These are phyloP conservation scores for Spiromastix sp. DNA, from an alignment of 2,329 filamentous ascomycete genomes.

Conservation along the genomic window DNA sequence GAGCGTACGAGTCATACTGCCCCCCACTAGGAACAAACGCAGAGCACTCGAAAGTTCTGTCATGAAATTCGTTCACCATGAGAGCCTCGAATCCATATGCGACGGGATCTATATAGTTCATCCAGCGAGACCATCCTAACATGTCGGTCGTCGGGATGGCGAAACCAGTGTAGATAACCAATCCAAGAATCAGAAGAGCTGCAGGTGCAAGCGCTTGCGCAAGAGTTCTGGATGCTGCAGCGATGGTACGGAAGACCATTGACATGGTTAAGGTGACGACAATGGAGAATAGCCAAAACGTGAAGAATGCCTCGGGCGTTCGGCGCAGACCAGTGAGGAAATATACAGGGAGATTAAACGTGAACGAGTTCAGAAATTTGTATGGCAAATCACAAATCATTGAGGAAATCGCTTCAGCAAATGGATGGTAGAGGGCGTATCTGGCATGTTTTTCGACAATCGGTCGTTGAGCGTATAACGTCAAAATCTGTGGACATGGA, in stretches of 20 bases:
- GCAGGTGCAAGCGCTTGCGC: constrained; percentile 50
- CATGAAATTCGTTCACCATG: constrained; percentile 72
- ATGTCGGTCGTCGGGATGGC: constrained; percentile 43
- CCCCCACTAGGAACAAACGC: constrained; percentile 32
- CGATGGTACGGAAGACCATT: constrained; percentile 75
- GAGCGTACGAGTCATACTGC: constrained; percentile 25
- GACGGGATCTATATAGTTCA: constrained; percentile 70
- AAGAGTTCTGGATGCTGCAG: constrained; percentile 68
- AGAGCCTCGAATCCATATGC: constrained; percentile 71
- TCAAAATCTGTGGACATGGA: constrained; percentile 67
- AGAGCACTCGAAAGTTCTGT: constrained; percentile 46
- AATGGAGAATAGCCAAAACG: constrained; percentile 70
- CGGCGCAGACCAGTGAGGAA: constrained; percentile 77
- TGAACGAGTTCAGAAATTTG: constrained; percentile 62
- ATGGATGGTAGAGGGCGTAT: constrained; percentile 84
- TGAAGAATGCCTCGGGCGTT: constrained; percentile 68
- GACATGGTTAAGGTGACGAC: constrained; percentile 66
- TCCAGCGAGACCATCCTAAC: constrained; percentile 79
- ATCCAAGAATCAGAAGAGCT: constrained; percentile 36
- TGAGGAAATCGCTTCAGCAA: constrained; percentile 71
- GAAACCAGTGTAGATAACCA: constrained; percentile 42
- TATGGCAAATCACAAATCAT: constrained; percentile 81
- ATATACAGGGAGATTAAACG: constrained; percentile 72
- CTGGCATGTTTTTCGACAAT: constrained; percentile 84
- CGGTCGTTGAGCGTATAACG: constrained; percentile 76